Evolutionary conservation across 1,284 basidiomycete genomes (phyloP).

Genomic region (Golubevia pallescens): DNA sequence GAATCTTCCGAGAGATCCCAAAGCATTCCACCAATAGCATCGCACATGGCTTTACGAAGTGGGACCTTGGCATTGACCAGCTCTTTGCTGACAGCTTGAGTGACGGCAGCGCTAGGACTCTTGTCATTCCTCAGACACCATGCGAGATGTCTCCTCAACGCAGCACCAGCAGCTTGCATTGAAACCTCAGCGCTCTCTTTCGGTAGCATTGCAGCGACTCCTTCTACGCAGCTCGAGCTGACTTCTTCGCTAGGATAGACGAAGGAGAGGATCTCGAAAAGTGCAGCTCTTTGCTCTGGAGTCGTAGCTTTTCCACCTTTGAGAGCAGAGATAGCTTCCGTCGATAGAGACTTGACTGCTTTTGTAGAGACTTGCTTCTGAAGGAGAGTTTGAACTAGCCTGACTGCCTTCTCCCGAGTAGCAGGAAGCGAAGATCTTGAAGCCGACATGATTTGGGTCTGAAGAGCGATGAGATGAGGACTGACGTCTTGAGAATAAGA

Average conservation of each 20-base stretch:
- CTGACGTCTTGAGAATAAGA: not conserved
- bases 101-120: slow-evolving; percentile 15
- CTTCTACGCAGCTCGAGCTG: slow-evolving; percentile 23
- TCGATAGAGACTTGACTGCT: slow-evolving; percentile 17
- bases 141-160: slow-evolving; percentile 31
- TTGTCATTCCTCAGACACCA: slow-evolving; percentile 17
- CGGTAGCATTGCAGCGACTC: slow-evolving; percentile 27
- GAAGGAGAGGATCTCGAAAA: slow-evolving; percentile 38
- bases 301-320: slow-evolving; percentile 37
- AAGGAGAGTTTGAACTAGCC: slow-evolving; percentile 25
- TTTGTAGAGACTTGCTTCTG: slow-evolving; percentile 13
- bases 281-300: slow-evolving; percentile 36
- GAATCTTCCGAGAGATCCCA: slow-evolving; percentile 14
- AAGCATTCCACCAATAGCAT: slow-evolving; percentile 32
- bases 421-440: slow-evolving; percentile 35
- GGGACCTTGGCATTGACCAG: slow-evolving; percentile 42
- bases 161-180: slow-evolving; percentile 31
- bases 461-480: slow-evolving; percentile 25
- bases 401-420: slow-evolving; percentile 30
- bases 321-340: slow-evolving; percentile 35
- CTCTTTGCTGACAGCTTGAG: slow-evolving; percentile 34
- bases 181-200: slow-evolving; percentile 49
- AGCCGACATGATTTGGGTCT: slow-evolving; percentile 29
- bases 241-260: slow-evolving; percentile 15
- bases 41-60: slow-evolving; percentile 36